Evolutionary conservation across 768 basidiomycete genomes (phyloP).

Genomic region (Grammothele lineata): DNA sequence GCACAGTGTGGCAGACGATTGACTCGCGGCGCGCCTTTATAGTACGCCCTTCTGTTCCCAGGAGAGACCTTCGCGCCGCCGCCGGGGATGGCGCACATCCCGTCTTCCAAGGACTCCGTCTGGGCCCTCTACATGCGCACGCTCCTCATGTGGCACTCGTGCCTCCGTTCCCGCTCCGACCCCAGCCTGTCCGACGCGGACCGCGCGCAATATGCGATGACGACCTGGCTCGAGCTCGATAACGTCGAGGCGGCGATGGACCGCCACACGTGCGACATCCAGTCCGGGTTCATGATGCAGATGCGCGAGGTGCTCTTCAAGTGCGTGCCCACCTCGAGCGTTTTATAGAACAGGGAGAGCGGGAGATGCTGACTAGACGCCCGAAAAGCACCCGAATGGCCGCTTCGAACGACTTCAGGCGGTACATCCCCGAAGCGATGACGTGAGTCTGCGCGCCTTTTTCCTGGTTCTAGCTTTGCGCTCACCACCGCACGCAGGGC

Average conservation of each 20-base stretch:
- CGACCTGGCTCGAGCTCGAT: constrained; percentile 70
- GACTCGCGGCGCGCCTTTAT: neutral
- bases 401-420: constrained; percentile 65
- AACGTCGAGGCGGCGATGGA: constrained; percentile 59
- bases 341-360: too few relatives aligned
- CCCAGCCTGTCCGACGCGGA: constrained; percentile 39
- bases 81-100: constrained; percentile 8
- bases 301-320: constrained; percentile 76
- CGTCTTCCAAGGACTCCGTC: constrained; percentile 55
- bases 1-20: too few relatives aligned
- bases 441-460: constrained; percentile 23
- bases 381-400: constrained; percentile 57
- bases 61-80: constrained; percentile 50
- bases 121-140: constrained; percentile 71
- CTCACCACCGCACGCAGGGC: constrained; percentile 66
- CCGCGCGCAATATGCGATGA: constrained; percentile 58
- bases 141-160: constrained; percentile 71
- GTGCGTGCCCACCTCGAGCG: constrained; percentile 39
- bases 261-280: constrained; percentile 61
- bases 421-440: constrained; percentile 55
- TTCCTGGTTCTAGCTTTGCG: too few relatives aligned
- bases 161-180: constrained; percentile 53
- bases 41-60: constrained; percentile 72
- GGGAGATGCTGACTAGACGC: neutral
- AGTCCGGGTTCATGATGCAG: constrained; percentile 62